Base-by-base conservation (phyloP, 2,329 filamentous ascomycete species). In the Botrytis aclada region DNA sequence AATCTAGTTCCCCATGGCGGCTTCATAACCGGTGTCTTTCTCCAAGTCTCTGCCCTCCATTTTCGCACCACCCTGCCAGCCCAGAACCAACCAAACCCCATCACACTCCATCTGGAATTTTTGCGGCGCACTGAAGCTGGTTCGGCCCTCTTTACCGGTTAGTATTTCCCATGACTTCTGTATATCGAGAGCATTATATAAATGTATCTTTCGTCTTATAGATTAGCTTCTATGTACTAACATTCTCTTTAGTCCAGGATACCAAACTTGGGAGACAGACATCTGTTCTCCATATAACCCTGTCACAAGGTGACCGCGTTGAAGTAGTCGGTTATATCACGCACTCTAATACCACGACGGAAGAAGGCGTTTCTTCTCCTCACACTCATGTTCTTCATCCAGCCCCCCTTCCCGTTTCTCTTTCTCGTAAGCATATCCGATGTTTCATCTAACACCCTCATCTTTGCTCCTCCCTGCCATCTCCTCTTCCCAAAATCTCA, bases 1-100 rank as follows among this genome's bases (percentile, higher is more conserved):
- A 25, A 45, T 63, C 51, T 78, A 90, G 91, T 93, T 20, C 90
- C 91, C 9, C 90, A 93, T 80, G 91, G 91, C 70, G 91, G 91
- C 73, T 92, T 90, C 77, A 88, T 92, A 25, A 90, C 90, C 16
- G 85, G 89, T 0, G 84, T 87, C 66, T 85, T 93, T 74, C 85
- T 91, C 74, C 84, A 85, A 71, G 87, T 89, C 29, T 88, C 88
- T 37, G 82, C 83, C 16, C 84, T 83, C 3, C 90, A 92, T 81
- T 90, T 91, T 82, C 81, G 76, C 39, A 87, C 85, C 10, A 87
- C 89, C 9, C 86, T 90, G 32, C 82, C 84, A 74, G 84, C 86
- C 69, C 87, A 87, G 69, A 86, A 88, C 73, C 88, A 89, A 80
- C 88, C 89, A 2, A 86, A 90, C 72, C 89, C 89, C 8, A 87